Percentiles rank a stretch among this genome's conserved stretches.
Conservation (phyloP, 371 early-diverging fungal species). For the Batkoa obscura region DNA sequence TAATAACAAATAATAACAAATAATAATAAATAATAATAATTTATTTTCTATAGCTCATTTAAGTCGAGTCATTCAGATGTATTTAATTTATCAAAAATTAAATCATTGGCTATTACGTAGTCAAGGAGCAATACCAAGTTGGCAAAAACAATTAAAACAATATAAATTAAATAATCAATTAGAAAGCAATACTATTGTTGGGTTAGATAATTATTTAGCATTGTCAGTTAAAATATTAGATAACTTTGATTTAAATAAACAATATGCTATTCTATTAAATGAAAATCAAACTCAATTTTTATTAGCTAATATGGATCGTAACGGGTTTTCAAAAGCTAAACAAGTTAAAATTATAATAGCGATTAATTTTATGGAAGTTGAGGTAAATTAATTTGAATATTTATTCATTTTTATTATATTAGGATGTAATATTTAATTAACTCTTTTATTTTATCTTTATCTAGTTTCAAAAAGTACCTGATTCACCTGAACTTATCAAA, state of each 20-base stretch:
- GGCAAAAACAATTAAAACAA: not conserved
- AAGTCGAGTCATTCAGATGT: not conserved
- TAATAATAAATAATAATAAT: no score
- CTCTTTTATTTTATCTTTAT: no score
- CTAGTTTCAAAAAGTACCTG: no score
- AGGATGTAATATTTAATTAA: no score
- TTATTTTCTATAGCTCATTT: not conserved
- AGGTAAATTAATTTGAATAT: no score
- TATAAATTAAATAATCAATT: not conserved
- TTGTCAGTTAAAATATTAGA: not conserved
- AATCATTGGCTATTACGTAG: not conserved
- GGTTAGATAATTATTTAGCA: not conserved
- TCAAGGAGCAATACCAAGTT: not conserved
- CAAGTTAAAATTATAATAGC: no score
- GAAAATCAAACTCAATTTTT: not conserved
- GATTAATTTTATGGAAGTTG: no score
- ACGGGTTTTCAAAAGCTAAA: not conserved
- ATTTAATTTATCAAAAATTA: not conserved
- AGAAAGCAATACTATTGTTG: not conserved
- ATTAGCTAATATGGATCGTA: not conserved
- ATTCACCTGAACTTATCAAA: no score
- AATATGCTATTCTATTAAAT: not conserved
- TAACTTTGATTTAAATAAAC: no score
- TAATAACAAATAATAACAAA: no score
- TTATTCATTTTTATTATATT: no score